Evolutionary conservation across 306 rosid species (phyloP).

Genomic region (Cucurbita maxima): DNA sequence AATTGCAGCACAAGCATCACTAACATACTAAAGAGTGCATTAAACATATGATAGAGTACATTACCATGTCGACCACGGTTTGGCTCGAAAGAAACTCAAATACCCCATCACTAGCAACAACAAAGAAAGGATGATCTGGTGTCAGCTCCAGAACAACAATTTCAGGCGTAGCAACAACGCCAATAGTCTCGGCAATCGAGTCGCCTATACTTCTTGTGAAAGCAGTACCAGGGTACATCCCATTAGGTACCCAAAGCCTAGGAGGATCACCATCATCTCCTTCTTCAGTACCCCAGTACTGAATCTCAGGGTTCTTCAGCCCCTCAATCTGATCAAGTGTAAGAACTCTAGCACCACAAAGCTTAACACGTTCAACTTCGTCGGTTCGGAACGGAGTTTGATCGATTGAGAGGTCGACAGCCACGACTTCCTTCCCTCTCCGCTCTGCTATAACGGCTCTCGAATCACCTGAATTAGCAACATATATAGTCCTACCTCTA

Average conservation of each 20-base stretch:
- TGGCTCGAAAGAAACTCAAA: conserved; percentile 97
- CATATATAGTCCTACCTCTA: conserved; percentile 60
- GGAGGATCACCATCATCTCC: conserved; percentile 97
- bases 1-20: too few relatives aligned
- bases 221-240: conserved; percentile 98
- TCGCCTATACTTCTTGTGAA: conserved; percentile 92
- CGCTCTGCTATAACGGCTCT: conserved; percentile 83
- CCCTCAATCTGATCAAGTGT: conserved; percentile 99
- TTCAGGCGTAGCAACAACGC: conserved; percentile 95
- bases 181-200: conserved; percentile 82
- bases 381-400: conserved; percentile 80
- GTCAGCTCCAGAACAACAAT: conserved; percentile 81
- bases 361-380: conserved; percentile 74
- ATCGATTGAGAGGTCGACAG: conserved; percentile 83
- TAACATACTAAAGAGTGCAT: conserved; percentile 1
- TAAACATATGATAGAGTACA: conserved; percentile 6
- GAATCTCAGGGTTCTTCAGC: conserved; percentile 81
- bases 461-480: conserved; percentile 91
- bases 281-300: conserved; percentile 90
- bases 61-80: conserved; percentile 89
- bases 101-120: conserved; percentile 93
- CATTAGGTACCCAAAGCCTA: conserved; percentile 88
- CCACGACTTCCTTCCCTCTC: conserved; percentile 63
- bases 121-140: conserved; percentile 70
- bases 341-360: conserved; percentile 89